Percentiles rank a stretch among this genome's conserved stretches.
These are phyloP conservation scores for Dioscorea dumetorum DNA, from an alignment of 106 monocot genomes.

Conservation along the genomic window DNA sequence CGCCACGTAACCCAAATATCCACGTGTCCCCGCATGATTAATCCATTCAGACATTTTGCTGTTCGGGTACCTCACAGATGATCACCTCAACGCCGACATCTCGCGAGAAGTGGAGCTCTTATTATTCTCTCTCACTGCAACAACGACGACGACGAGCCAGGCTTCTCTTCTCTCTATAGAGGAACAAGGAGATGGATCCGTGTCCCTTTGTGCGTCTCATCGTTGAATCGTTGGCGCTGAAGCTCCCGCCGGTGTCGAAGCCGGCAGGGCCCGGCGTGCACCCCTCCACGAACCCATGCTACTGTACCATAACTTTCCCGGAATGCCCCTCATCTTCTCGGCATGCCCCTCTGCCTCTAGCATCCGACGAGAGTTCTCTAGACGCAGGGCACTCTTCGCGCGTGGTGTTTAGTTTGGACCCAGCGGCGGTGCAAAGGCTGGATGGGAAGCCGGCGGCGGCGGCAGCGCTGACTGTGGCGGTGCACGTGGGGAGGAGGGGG, in stretches of 20 bases:
- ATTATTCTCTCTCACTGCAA: too few species aligned
- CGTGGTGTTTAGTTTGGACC: conserved; percentile 28
- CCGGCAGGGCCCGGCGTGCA: conserved; percentile 34
- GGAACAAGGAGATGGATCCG: conserved; percentile 41
- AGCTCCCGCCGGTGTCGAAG: conserved; percentile 40
- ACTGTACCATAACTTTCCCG: conserved; percentile 39
- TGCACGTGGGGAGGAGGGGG: conserved; percentile 30
- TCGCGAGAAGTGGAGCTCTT: too few species aligned
- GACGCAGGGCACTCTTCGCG: conserved; percentile 1
- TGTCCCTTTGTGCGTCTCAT: conserved; percentile 66
- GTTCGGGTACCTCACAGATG: too few species aligned
- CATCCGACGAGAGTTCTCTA: conserved; percentile 6
- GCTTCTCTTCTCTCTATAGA: not conserved
- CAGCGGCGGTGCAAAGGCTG: conserved; percentile 20
- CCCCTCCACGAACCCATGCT: conserved; percentile 57
- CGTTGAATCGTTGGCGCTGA: conserved; percentile 58
- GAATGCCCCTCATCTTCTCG: conserved; percentile 18
- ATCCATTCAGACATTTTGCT: too few species aligned
- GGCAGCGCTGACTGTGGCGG: conserved; percentile 23
- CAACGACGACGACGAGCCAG: too few species aligned
- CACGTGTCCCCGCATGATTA: too few species aligned
- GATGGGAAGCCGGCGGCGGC: conserved; percentile 6
- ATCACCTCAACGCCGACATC: too few species aligned
- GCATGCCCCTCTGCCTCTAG: conserved; percentile 15
- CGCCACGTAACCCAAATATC: too few species aligned